A percentile compares a stretch with the other conserved stretches of the same genome.
These are phyloP conservation scores for Dalbergia oliveri DNA, from an alignment of 306 rosid genomes.

Conservation along the genomic window DNA sequence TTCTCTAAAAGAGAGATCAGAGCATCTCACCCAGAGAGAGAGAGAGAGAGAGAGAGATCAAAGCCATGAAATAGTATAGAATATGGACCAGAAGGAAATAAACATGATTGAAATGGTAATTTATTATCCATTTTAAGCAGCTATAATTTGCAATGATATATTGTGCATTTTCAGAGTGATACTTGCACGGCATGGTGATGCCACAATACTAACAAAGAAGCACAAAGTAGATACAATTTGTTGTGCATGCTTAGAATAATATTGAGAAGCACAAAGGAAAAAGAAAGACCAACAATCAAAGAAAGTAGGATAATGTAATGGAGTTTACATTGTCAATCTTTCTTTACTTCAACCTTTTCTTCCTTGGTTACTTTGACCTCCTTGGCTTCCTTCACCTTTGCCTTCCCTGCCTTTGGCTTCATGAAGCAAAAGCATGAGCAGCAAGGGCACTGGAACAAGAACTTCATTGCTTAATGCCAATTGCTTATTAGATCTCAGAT, in stretches of 20 bases:
- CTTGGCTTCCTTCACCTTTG: slow-evolving; percentile 56
- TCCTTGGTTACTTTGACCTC: slow-evolving; percentile 53
- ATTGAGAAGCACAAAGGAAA: slow-evolving; percentile 19
- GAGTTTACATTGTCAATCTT: slow-evolving; percentile 52
- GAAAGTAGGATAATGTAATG: neutral
- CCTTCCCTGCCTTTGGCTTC: slow-evolving; percentile 68
- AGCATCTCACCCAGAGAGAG: no score
- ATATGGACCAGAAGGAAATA: neutral
- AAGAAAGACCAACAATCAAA: neutral
- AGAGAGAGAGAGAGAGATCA: neutral
- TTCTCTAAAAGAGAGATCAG: neutral
- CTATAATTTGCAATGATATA: slow-evolving; percentile 30
- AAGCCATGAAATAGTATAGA: neutral
- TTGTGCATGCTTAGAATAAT: slow-evolving; percentile 45
- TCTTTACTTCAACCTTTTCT: slow-evolving; percentile 52
- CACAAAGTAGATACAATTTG: slow-evolving; percentile 28
- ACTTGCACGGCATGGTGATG: neutral
- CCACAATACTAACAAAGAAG: slow-evolving; percentile 13
- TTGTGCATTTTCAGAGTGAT: slow-evolving; percentile 32
- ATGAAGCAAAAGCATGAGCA: slow-evolving; percentile 66
- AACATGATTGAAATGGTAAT: neutral
- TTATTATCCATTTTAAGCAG: slow-evolving; percentile 38
- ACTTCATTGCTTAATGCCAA: slow-evolving; percentile 49
- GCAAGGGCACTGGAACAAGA: slow-evolving; percentile 66
- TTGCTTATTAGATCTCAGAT: slow-evolving; percentile 51